phyloP scores from a whole-genome alignment of 2,329 filamentous ascomycete genomes.

The Cercospora sp. region DNA sequence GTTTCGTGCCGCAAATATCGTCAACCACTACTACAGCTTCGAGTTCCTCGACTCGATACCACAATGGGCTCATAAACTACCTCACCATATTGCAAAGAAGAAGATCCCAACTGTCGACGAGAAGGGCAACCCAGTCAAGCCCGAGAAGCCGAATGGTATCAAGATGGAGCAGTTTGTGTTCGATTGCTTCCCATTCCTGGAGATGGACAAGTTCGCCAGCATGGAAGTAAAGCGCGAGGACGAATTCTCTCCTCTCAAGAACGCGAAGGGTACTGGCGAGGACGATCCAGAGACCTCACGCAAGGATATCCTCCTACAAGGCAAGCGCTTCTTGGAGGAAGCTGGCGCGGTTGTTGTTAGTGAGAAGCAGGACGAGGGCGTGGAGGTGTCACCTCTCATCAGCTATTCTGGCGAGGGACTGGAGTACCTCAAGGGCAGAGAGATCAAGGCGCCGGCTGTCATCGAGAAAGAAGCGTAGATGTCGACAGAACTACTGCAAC shows the following conservation, averaged over 20 bases:
- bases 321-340: conserved; percentile 77
- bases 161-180: conserved; percentile 99
- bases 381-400: conserved; percentile 89
- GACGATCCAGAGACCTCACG: conserved; percentile 94
- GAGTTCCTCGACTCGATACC: conserved; percentile 88
- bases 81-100: conserved; percentile 95
- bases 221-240: conserved; percentile 96
- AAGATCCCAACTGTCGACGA: conserved; percentile 87
- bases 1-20: conserved; percentile 97
- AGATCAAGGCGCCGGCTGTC: conserved; percentile 64
- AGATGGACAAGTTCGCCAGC: conserved; percentile 86
- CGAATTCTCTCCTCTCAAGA: conserved; percentile 97
- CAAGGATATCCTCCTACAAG: conserved; percentile 85
- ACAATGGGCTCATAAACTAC: conserved; percentile 78
- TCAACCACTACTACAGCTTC: conserved; percentile 99
- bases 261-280: conserved; percentile 78
- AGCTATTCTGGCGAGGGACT: conserved; percentile 76
- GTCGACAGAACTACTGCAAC: not conserved
- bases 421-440: conserved; percentile 59
- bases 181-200: conserved; percentile 89
- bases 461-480: conserved; percentile 56
- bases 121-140: conserved; percentile 79
- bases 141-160: conserved; percentile 93
- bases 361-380: conserved; percentile 62
- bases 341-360: conserved; percentile 74